Base-by-base conservation (phyloP, 106 monocot species). In the Chionographis japonica region DNA sequence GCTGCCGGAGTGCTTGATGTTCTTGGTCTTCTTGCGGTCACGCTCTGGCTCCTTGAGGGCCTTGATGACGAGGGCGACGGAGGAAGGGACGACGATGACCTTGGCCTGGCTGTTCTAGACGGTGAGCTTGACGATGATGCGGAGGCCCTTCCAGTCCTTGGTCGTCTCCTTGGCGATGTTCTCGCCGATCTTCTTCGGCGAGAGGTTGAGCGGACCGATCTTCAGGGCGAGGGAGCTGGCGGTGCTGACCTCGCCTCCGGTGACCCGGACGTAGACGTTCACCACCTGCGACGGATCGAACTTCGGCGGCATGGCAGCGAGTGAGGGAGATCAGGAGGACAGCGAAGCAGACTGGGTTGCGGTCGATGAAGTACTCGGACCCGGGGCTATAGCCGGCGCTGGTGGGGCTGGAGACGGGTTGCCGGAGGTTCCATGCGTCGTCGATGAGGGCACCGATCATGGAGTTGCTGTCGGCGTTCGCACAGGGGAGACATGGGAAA, bases 111-210 rank as follows among this genome's bases (percentile, higher is more conserved):
- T 73, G 15, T 79, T 79, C 79, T 79, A 73, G 16, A 79, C 79
- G 13, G 79, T 79, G 66, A 79, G 79, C 73, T 73, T 79, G 40
- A 79, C 79, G 40, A 73, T 79, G 43, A 79, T 73, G 19, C 79
- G 79, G 61, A 79, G 79, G 49, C 79, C 79, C 79, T 79, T 79
- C 79, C 79, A 79, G 42, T 79, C 79, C 72, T 73, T 79, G 12
- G 79, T 73, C 50, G 79, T 79, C 73, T 79, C 79, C 79, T 79
- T 79, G 43, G 79, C 79, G 67, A 79, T 79, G 62, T 79, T 73
- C 67, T 79, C 79, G n/a, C 79, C 79, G 73, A 79, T 56, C 70
- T 79, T 79, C 62, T 79, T 73, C 8, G 79, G 79, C 36, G 79
- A 79, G 39, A 79, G 73, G 37, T 73, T 73, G 16, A 79, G 68